phyloP scores from a whole-genome alignment of 345 rosid genomes.

The Leavenworthia alabamica region DNA sequence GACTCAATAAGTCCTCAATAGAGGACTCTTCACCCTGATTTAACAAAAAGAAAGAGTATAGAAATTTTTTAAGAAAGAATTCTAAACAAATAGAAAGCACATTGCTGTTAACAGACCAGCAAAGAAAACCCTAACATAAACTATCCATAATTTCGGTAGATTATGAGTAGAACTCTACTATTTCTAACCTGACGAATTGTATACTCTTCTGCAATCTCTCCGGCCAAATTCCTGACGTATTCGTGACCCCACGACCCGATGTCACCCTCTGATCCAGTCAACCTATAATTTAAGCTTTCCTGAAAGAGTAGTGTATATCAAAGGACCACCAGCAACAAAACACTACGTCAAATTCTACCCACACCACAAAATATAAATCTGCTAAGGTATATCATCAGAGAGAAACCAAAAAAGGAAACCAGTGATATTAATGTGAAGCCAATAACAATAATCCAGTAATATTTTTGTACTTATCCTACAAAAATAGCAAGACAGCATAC shows the following conservation, averaged over 20 bases:
- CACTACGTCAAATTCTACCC: neutral
- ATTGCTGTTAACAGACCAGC: too few relatives aligned
- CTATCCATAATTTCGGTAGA: neutral
- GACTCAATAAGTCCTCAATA: constrained; percentile 65
- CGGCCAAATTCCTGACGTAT: constrained; percentile 93
- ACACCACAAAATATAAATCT: constrained; percentile 2
- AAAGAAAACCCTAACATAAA: constrained; percentile 12
- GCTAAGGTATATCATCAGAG: neutral
- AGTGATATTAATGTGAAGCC: neutral
- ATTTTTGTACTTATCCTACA: too few relatives aligned
- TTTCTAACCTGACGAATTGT: constrained; percentile 61
- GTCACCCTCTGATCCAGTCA: constrained; percentile 83
- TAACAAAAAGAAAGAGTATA: neutral
- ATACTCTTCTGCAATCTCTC: constrained; percentile 82
- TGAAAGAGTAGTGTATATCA: constrained; percentile 29
- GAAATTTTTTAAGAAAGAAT: constrained; percentile 1
- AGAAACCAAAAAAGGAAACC: neutral
- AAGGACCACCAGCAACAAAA: constrained; percentile 2
- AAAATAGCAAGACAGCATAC: constrained; percentile 37
- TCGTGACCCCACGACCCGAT: constrained; percentile 98
- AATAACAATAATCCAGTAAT: neutral
- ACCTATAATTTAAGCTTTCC: constrained; percentile 88
- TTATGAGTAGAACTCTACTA: neutral
- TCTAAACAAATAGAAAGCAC: neutral
- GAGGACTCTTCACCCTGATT: constrained; percentile 60